Evolutionary conservation across 257 asterid genomes (phyloP).

Genomic region (Cynanchum wilfordii): DNA sequence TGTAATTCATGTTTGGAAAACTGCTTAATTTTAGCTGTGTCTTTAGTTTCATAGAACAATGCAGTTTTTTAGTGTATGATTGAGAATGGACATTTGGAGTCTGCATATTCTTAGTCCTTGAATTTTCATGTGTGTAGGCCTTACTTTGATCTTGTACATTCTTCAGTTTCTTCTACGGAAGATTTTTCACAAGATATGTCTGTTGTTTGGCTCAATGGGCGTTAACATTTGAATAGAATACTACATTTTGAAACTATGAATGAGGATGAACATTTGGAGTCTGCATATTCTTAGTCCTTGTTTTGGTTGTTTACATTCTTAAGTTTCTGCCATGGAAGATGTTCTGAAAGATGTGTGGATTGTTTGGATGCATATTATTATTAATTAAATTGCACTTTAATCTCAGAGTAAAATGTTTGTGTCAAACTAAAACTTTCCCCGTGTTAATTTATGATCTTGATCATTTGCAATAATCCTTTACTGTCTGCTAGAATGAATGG

Average conservation of each 20-base stretch:
- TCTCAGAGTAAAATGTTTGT: neutral
- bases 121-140: neutral
- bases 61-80: neutral
- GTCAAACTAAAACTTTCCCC: neutral
- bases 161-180: neutral
- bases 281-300: no score
- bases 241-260: no score
- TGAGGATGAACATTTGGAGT: no score
- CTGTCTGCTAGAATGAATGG: constrained; percentile 68
- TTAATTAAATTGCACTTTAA: neutral
- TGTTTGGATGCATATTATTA: neutral
- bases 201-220: no score
- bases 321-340: neutral
- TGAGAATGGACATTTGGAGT: neutral
- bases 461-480: neutral
- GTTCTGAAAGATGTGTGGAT: neutral
- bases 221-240: no score
- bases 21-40: neutral
- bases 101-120: no score
- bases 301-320: neutral
- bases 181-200: no score
- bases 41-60: neutral
- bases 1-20: neutral
- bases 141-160: neutral
- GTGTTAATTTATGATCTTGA: neutral